Evolutionary conservation across 306 rosid species (phyloP).

Genomic region (Gynostemma pentaphyllum): DNA sequence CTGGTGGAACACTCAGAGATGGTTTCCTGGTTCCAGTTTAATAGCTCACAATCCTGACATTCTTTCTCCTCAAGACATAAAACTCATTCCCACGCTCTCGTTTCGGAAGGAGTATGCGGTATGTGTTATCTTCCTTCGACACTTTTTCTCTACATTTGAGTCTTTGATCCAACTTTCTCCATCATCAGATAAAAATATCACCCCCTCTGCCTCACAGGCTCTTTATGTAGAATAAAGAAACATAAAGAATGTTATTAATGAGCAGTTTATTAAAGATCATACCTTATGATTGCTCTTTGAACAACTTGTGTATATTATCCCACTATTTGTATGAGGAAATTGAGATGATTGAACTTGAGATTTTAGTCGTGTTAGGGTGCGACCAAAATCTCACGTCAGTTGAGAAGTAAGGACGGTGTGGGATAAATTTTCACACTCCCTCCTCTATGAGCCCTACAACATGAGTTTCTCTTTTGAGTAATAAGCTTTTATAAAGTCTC

Average conservation of each 20-base stretch:
- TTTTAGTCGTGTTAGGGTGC: too few species aligned
- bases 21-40: conserved; percentile 43
- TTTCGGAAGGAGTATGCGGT: conserved; percentile 15
- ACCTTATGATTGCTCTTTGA: not conserved
- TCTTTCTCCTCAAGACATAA: conserved; percentile 34
- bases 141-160: not conserved
- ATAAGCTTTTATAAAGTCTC: not conserved
- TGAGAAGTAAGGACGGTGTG: too few species aligned
- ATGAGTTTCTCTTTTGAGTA: not conserved
- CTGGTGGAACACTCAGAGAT: conserved; percentile 86
- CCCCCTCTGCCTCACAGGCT: not conserved
- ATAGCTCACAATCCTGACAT: conserved; percentile 12
- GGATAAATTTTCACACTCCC: not conserved
- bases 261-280: not conserved
- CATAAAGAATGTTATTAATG: not conserved
- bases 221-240: not conserved
- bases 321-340: not conserved
- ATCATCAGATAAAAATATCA: not conserved
- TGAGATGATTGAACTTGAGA: too few species aligned
- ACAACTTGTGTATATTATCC: not conserved
- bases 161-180: not conserved
- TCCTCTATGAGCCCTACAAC: not conserved
- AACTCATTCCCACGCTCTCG: conserved; percentile 6
- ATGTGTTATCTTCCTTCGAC: not conserved
- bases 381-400: too few species aligned